Percentiles rank a stretch among this genome's conserved stretches.
Evolutionary conservation across 148 eudicot species (phyloP).

Genomic region (Polygonum aviculare): DNA sequence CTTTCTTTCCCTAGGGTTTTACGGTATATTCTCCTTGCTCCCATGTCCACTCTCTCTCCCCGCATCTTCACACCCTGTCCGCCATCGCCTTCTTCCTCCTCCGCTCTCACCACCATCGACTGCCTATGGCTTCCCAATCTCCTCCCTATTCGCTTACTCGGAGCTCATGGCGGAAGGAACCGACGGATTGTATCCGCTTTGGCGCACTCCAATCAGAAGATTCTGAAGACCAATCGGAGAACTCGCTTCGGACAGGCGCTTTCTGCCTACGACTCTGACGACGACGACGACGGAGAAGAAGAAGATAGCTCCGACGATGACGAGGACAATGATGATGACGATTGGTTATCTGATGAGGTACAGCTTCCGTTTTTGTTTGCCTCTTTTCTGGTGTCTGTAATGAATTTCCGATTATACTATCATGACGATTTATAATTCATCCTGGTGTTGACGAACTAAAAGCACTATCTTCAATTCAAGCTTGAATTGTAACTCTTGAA

Average conservation of each 20-base stretch:
- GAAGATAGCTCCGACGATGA: constrained; percentile 29
- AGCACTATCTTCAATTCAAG: background rate
- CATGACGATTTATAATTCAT: background rate
- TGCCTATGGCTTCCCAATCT: constrained; percentile 7
- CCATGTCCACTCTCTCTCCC: constrained; percentile 28
- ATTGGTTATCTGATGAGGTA: constrained; percentile 24
- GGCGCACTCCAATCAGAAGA: constrained; percentile 62
- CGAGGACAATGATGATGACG: constrained; percentile 27
- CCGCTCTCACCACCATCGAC: constrained; percentile 9
- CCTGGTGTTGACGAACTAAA: background rate
- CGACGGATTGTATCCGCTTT: constrained; percentile 22
- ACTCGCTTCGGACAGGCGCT: constrained; percentile 40
- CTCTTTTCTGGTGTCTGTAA: background rate
- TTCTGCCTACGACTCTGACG: constrained; percentile 39
- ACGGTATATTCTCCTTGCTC: constrained; percentile 28
- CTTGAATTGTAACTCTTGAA: background rate
- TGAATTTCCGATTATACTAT: background rate
- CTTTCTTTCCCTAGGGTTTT: constrained; percentile 29
- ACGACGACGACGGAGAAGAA: constrained; percentile 8
- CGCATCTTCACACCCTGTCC: constrained; percentile 11
- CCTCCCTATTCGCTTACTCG: constrained; percentile 1
- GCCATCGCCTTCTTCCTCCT: constrained; percentile 10
- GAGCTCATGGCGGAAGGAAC: background rate
- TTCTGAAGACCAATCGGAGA: constrained; percentile 57
- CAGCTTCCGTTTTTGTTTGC: too few relatives aligned